Evolutionary conservation across 2,329 filamentous ascomycete genomes (phyloP), one percentile per base, ranked within the genome.

Genomic region (Exophiala sp.): DNA sequence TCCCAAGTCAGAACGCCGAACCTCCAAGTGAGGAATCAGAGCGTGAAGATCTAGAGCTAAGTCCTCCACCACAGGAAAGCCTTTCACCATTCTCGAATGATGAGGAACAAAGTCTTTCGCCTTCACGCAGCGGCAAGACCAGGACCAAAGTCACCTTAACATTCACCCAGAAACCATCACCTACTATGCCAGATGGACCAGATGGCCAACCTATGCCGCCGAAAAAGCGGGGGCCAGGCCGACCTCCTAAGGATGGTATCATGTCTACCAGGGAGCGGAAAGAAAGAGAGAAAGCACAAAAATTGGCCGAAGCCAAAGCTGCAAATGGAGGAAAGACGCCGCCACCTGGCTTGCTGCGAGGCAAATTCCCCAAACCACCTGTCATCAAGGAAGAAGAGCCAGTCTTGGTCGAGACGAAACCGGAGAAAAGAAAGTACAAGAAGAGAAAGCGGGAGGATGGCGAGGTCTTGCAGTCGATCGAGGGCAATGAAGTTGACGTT

Each of bases 221-320:
- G 18, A 74, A 76, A 40, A 79, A 79, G 62, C 65, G 74, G 43
- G 83, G 83, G 41, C 83, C 83, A 49, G 83, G 83, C 48, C 74
- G 83, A 46, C 83, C 83, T 40, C 83, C 83, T 8, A 86, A 86
- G 70, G 82, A 86, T 64, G 83, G 83, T 16, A 78, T 85, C 64
- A 83, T 86, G 76, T 86, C 83, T 3, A 86, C 85, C 64, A 78
- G 83, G 45, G 82, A 85, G 65, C 72, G 78, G 55, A 76, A 78
- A 20, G 75, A 79, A 59, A 70, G 81, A 62, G 75, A 78, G 51
- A 76, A 77, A 57, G 76, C 79, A 53, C 73, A 75, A 52, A 81
- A 80, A 62, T 68, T 79, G 57, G 73, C 73, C 39, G 72, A 76
- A 61, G 63, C 65, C 38, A 67, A 66, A 51, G 61, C 59, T 29